A percentile compares a stretch with the other conserved stretches of the same genome.
Evolutionary conservation across 139 green algal species (phyloP).

Genomic region (Parachlorella kessleri): DNA sequence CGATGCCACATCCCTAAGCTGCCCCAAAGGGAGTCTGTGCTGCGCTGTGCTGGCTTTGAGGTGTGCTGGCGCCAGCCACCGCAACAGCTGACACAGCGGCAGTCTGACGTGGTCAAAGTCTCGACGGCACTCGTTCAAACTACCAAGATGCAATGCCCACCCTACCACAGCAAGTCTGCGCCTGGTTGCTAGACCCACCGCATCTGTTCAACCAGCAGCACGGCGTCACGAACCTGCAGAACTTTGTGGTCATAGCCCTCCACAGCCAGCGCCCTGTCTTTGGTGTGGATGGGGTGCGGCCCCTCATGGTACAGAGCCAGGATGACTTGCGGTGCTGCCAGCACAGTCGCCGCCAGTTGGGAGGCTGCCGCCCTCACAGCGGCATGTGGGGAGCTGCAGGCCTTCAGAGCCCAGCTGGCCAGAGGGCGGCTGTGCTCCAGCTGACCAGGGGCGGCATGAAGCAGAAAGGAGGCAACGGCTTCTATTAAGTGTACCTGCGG

Average conservation of each 20-base stretch:
- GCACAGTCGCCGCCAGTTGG: constrained; percentile 8
- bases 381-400: not conserved
- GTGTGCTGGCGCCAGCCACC: too few species aligned
- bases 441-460: not conserved
- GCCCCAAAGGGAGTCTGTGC: too few species aligned
- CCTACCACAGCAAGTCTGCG: too few species aligned
- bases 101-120: too few species aligned
- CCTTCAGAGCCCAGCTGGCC: constrained; percentile 17
- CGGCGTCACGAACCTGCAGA: too few species aligned
- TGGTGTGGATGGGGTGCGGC: constrained; percentile 38
- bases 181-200: too few species aligned
- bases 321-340: constrained; percentile 24
- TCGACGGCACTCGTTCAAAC: too few species aligned
- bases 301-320: constrained; percentile 32
- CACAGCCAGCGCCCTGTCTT: constrained; percentile 1
- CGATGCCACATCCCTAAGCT: too few species aligned
- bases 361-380: constrained; percentile 14
- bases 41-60: too few species aligned
- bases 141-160: too few species aligned
- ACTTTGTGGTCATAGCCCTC: constrained; percentile 10
- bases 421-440: constrained; percentile 25
- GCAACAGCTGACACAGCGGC: too few species aligned
- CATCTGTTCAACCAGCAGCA: too few species aligned
- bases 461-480: constrained; percentile 11
- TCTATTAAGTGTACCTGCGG: constrained; percentile 18